These are phyloP conservation scores for Apophysomyces variabilis DNA, from an alignment of 371 early-diverging fungal genomes.

Conservation along the genomic window DNA sequence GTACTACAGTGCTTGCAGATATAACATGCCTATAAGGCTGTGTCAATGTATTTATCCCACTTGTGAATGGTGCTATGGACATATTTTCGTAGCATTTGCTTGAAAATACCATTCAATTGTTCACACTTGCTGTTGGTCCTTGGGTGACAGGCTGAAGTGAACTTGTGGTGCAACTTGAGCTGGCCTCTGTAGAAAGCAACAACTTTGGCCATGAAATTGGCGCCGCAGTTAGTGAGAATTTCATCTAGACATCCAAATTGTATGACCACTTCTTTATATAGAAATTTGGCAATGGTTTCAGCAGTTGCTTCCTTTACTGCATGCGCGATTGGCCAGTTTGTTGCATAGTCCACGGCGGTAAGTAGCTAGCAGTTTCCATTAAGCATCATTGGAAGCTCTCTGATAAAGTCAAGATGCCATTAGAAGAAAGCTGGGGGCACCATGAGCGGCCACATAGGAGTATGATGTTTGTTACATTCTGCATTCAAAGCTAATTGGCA, in stretches of 20 bases:
- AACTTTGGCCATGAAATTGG: conserved; percentile 17
- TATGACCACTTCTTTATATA: conserved; percentile 34
- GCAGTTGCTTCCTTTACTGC: conserved; percentile 37
- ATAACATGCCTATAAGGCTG: conserved; percentile 13
- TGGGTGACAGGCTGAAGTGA: conserved; percentile 19
- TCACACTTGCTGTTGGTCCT: conserved; percentile 28
- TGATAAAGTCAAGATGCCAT: no score
- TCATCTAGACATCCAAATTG: not conserved
- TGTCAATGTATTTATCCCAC: conserved; percentile 19
- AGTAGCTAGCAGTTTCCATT: no score
- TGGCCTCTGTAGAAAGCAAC: not conserved
- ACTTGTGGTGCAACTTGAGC: conserved; percentile 12
- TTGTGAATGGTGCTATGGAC: conserved; percentile 19
- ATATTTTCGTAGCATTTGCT: conserved; percentile 25
- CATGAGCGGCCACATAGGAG: no score
- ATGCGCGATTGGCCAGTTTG: conserved; percentile 42
- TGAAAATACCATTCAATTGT: conserved; percentile 16
- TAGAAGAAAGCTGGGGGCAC: no score
- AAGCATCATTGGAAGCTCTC: no score
- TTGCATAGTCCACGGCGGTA: not conserved
- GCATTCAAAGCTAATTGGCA: conserved; percentile 10
- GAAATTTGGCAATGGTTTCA: conserved; percentile 35
- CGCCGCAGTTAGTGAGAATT: not conserved
- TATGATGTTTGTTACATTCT: no score
- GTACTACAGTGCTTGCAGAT: conserved; percentile 11